Evolutionary conservation across 176 grass and related monocot genomes (phyloP).

Genomic region (Saccharum spontaneum): DNA sequence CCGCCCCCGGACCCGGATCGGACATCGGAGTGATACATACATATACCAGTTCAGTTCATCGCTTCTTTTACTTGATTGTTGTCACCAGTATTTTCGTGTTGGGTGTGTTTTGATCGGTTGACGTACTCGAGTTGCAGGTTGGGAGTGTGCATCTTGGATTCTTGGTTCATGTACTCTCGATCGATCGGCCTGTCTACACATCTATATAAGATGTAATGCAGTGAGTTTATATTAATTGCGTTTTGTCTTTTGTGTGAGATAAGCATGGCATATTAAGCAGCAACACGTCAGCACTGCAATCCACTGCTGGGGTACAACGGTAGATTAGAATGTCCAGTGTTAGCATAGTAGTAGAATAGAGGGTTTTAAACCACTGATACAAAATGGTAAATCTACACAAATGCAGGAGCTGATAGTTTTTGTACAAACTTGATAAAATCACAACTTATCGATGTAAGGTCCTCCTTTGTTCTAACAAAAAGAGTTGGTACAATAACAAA

Average conservation of each 20-base stretch:
- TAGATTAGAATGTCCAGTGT: not conserved
- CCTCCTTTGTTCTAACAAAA: constrained; percentile 15
- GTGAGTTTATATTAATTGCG: not conserved
- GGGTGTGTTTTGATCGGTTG: constrained; percentile 6
- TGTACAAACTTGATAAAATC: not conserved
- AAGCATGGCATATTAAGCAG: not conserved
- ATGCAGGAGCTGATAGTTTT: not conserved
- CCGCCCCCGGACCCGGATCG: not conserved
- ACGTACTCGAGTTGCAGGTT: not conserved
- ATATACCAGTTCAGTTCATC: not conserved
- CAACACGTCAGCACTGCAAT: not conserved
- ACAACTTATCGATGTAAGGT: not conserved
- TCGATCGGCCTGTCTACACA: constrained; percentile 16
- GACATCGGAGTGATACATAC: not conserved
- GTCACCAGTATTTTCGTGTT: not conserved
- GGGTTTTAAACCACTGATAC: not conserved
- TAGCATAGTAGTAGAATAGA: not conserved
- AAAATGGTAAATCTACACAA: not conserved
- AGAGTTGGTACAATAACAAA: not conserved
- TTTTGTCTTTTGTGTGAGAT: not conserved
- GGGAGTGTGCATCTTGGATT: not conserved
- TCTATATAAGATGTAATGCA: constrained; percentile 7
- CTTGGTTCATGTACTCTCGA: constrained; percentile 1
- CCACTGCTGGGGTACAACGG: not conserved
- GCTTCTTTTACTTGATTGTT: not conserved